phyloP scores from a whole-genome alignment of 306 rosid genomes.

The Amphicarpaea edgeworthii region DNA sequence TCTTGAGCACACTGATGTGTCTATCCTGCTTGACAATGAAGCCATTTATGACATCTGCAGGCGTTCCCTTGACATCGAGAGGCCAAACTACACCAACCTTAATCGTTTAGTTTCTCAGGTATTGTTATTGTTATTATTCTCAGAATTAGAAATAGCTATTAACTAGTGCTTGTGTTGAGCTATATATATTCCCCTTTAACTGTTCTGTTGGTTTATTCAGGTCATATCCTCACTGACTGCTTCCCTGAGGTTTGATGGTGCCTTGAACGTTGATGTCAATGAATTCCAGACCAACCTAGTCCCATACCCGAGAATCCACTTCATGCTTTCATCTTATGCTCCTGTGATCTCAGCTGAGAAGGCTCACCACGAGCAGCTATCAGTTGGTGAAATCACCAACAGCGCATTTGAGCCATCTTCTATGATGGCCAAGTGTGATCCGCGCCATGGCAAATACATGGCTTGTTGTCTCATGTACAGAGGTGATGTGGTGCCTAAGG shows the following conservation, averaged over 20 bases:
- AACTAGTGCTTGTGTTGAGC: not conserved
- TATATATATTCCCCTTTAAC: not conserved
- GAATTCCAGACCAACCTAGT: conserved; percentile 90
- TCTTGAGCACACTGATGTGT: conserved; percentile 84
- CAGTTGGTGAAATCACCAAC: conserved; percentile 86
- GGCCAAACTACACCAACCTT: conserved; percentile 87
- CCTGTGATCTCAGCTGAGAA: conserved; percentile 68
- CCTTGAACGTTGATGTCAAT: conserved; percentile 84
- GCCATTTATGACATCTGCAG: conserved; percentile 88
- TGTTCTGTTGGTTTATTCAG: conserved; percentile 38
- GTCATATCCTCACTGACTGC: conserved; percentile 86
- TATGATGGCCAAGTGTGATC: conserved; percentile 89
- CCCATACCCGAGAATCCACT: conserved; percentile 89
- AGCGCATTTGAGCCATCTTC: conserved; percentile 84
- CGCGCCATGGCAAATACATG: conserved; percentile 72
- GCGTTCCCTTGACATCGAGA: conserved; percentile 86
- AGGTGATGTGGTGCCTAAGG: conserved; percentile 90
- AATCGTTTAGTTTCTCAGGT: conserved; percentile 89
- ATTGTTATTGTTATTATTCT: not conserved
- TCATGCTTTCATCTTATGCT: conserved; percentile 92
- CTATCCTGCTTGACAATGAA: conserved; percentile 78
- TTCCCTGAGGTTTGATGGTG: conserved; percentile 83
- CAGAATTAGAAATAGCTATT: not conserved
- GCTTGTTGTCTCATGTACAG: conserved; percentile 92
- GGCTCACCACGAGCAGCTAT: conserved; percentile 88